These are phyloP conservation scores for Botryotinia narcissicola DNA, from an alignment of 2,329 filamentous ascomycete genomes.

Conservation along the genomic window DNA sequence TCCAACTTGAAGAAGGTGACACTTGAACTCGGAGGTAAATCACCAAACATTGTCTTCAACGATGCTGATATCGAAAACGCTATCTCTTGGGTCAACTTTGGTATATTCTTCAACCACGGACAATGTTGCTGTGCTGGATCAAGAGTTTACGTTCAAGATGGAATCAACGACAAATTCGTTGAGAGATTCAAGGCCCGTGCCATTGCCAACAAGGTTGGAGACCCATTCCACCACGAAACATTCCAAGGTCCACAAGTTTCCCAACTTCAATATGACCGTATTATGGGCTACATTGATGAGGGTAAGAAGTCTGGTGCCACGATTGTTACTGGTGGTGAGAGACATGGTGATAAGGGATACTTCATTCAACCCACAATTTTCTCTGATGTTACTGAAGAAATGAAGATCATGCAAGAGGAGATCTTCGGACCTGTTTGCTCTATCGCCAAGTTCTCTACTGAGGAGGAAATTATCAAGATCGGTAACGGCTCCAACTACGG, in stretches of 20 bases:
- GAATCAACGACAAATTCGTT: slow-evolving; percentile 69
- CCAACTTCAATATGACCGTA: slow-evolving; percentile 66
- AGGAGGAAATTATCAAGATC: slow-evolving; percentile 62
- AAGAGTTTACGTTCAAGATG: slow-evolving; percentile 67
- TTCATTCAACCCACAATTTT: slow-evolving; percentile 75
- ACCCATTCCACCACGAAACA: slow-evolving; percentile 63
- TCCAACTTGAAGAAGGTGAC: slow-evolving; percentile 66
- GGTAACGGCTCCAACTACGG: slow-evolving; percentile 66
- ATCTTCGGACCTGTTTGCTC: slow-evolving; percentile 73
- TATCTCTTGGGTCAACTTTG: slow-evolving; percentile 59
- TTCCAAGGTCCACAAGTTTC: slow-evolving; percentile 73
- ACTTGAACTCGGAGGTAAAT: slow-evolving; percentile 62
- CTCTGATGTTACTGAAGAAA: slow-evolving; percentile 65
- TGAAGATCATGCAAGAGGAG: slow-evolving; percentile 74
- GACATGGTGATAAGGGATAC: slow-evolving; percentile 64
- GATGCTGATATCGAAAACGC: slow-evolving; percentile 61
- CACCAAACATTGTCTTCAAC: slow-evolving; percentile 60
- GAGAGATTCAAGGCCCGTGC: slow-evolving; percentile 64
- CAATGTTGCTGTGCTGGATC: slow-evolving; percentile 58
- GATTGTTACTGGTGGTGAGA: slow-evolving; percentile 63
- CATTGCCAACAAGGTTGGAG: slow-evolving; percentile 61
- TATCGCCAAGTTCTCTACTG: slow-evolving; percentile 67
- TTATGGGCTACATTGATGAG: slow-evolving; percentile 64
- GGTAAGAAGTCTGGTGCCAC: slow-evolving; percentile 65
- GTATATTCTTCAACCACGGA: slow-evolving; percentile 46